Evolutionary conservation across 2,329 filamentous ascomycete species (phyloP).

Genomic region (Diaporthe longicolla): DNA sequence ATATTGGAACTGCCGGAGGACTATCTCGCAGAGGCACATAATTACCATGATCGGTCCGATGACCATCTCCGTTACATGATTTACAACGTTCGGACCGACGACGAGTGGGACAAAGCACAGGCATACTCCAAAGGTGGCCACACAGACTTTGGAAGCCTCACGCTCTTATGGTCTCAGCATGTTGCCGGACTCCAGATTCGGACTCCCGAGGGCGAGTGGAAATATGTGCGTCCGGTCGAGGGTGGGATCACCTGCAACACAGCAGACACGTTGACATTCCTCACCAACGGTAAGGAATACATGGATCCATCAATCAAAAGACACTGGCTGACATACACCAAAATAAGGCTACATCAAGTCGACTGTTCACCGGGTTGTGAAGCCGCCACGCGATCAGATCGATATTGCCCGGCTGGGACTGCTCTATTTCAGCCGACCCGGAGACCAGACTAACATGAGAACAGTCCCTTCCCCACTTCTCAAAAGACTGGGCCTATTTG

Average conservation of each 20-base stretch:
- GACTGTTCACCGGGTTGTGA: constrained; percentile 18
- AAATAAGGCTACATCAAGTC: constrained; percentile 1
- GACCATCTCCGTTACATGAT: constrained; percentile 19
- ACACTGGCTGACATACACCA: background rate
- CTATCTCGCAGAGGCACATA: constrained; percentile 13
- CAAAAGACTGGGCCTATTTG: background rate
- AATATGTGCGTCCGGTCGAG: constrained; percentile 1
- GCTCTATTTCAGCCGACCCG: constrained; percentile 8
- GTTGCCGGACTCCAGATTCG: constrained; percentile 8
- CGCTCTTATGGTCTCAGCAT: constrained; percentile 2
- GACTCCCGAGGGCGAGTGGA: background rate
- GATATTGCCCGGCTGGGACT: constrained; percentile 8
- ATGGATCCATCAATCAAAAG: background rate
- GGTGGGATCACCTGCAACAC: constrained; percentile 19
- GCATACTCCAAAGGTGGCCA: constrained; percentile 11
- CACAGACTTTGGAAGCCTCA: constrained; percentile 15
- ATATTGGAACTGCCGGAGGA: constrained; percentile 10
- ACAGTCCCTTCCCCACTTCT: constrained; percentile 9
- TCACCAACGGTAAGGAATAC: background rate
- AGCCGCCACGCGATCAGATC: constrained; percentile 4
- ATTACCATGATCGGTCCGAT: constrained; percentile 11
- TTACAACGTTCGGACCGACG: constrained; percentile 4
- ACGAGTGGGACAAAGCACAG: constrained; percentile 17
- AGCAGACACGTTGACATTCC: constrained; percentile 20
- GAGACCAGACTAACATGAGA: background rate